phyloP scores from a whole-genome alignment of 2,329 filamentous ascomycete genomes.

The Nannizziopsis barbatae region DNA sequence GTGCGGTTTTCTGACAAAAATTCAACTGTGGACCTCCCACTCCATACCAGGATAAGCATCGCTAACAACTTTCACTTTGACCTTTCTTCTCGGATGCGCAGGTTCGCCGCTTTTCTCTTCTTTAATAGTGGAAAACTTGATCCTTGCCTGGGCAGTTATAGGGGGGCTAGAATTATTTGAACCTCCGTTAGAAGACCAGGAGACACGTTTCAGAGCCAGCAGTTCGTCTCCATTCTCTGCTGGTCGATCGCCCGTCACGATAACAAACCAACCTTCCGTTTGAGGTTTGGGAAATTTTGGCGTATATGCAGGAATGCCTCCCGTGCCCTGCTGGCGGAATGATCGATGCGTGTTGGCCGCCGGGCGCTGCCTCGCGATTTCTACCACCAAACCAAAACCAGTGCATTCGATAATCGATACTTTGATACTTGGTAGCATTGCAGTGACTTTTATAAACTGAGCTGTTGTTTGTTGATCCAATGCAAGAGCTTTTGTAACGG shows the following conservation, averaged over 20 bases:
- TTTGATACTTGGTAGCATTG: conserved; percentile 57
- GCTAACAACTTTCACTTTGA: conserved; percentile 61
- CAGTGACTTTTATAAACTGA: conserved; percentile 47
- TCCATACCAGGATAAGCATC: conserved; percentile 76
- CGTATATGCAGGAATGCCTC: conserved; percentile 57
- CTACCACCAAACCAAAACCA: conserved; percentile 46
- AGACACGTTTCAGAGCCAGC: conserved; percentile 72
- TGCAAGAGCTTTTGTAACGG: conserved; percentile 23
- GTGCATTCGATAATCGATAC: conserved; percentile 52
- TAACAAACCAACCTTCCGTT: conserved; percentile 82
- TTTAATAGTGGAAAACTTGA: conserved; percentile 12
- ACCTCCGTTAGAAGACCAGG: conserved; percentile 47
- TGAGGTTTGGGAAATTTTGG: conserved; percentile 89
- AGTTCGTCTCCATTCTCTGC: conserved; percentile 60
- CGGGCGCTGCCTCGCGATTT: conserved; percentile 11
- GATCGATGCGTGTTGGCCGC: not conserved
- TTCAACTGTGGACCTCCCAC: conserved; percentile 39
- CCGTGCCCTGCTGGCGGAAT: conserved; percentile 49
- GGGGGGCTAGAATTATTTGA: too few relatives aligned
- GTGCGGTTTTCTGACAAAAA: not conserved
- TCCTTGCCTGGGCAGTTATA: conserved; percentile 14
- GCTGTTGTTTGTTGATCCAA: conserved; percentile 18
- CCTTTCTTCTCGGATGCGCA: conserved; percentile 22
- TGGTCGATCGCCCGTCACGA: conserved; percentile 46
- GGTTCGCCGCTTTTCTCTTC: conserved; percentile 1